Base-by-base conservation (phyloP, 2,329 filamentous ascomycete species). In the Colletotrichum sp. region DNA sequence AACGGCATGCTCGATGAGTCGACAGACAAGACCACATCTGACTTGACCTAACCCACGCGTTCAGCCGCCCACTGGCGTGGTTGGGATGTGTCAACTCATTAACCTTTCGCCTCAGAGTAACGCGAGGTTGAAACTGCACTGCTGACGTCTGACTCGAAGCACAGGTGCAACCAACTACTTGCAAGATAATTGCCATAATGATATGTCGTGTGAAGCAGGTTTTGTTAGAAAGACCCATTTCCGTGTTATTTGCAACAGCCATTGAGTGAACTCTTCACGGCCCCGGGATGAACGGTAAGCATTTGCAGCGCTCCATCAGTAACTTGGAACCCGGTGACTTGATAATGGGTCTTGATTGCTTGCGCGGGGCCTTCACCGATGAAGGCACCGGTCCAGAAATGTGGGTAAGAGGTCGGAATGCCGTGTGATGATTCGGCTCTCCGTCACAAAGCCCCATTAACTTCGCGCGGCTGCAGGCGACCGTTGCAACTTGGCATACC, bases 401-500 rank as follows among this genome's bases (percentile, higher is more conserved):
- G 69, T 64, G 58, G 63, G 48, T 63, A 73, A 32, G 69, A 63
- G 30, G 69, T 73, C 38, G 63, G 63, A 68, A 63, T 32, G 56
- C 48, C 30, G 21, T 28, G 43, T 28, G 16, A 52, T 73, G 69
- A 63, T 75, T 59, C 58, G 63, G 73, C 70, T 56, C 21, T 56
- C 38, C 65, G 52, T 66, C 71, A 74, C 71, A 38, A 55, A 30
- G 66, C 71, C 70, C 71, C 71, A 63, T 48, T 55, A 24, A 70
- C 52, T 16, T 74, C 36, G 55, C 70, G 65, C 71, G 55, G 74
- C 74, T 74, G 74, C 74, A 74, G 71, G 65, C 65, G 71, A 52
- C 74, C 71, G 74, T 76, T 76, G 52, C 48, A 73, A 64, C 69
- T 73, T 73, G 69, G 69, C 58, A 75, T 64, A 75, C 26, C 69